Evolutionary conservation across 306 rosid species (phyloP).

Genomic region (Acacia melanoxylon): DNA sequence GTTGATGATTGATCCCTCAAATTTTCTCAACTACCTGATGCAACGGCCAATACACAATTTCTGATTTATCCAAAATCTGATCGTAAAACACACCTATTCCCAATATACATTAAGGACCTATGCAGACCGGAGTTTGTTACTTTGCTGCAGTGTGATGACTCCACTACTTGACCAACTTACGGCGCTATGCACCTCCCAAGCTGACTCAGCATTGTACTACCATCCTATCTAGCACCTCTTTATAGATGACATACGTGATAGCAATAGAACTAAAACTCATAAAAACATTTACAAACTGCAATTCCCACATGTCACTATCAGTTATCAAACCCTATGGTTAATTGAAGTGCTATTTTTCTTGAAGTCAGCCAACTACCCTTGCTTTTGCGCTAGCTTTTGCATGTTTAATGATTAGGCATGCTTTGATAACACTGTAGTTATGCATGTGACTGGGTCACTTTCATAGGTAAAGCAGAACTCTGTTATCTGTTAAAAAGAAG

Average conservation of each 20-base stretch:
- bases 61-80: background rate
- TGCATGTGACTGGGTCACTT: background rate
- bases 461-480: background rate
- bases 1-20: background rate
- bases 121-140: background rate
- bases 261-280: background rate
- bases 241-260: background rate
- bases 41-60: background rate
- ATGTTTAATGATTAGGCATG: slow-evolving; percentile 17
- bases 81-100: background rate
- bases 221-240: background rate
- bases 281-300: background rate
- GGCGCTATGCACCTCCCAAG: background rate
- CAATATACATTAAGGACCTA: background rate
- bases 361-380: slow-evolving; percentile 7
- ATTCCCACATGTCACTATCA: background rate
- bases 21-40: background rate
- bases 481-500: background rate
- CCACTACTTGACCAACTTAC: background rate
- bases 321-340: background rate
- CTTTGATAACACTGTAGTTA: slow-evolving; percentile 25
- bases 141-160: background rate
- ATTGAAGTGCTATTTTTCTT: slow-evolving; percentile 16
- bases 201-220: background rate
- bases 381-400: background rate